phyloP scores from a whole-genome alignment of 306 rosid species.

The Cucumis hystrix region DNA sequence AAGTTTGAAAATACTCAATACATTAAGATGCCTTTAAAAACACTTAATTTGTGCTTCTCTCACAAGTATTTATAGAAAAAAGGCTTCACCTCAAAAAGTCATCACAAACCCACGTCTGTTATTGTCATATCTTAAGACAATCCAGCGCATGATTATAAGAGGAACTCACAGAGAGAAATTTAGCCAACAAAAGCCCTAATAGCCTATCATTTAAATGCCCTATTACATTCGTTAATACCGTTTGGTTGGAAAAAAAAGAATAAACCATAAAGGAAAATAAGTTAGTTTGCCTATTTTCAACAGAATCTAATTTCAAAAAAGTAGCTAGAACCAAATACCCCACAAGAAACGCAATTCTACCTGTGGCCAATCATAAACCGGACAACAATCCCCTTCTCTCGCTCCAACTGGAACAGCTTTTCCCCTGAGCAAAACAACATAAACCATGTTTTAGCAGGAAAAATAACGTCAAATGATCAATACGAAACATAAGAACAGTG shows the following conservation, averaged over 20 bases:
- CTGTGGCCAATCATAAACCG: slow-evolving; percentile 99
- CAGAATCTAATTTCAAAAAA: neutral
- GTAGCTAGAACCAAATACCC: neutral
- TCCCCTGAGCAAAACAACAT: slow-evolving; percentile 39
- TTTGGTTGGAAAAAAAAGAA: neutral
- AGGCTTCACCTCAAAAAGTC: neutral
- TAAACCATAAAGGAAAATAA: neutral
- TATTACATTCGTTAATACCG: neutral
- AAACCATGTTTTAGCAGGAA: slow-evolving; percentile 11
- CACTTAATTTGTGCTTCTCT: neutral
- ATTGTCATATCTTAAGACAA: neutral
- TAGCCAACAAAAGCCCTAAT: neutral
- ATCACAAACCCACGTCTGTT: neutral
- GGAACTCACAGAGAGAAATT: neutral
- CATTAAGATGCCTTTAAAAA: neutral
- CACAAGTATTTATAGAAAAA: neutral
- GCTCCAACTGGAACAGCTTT: slow-evolving; percentile 75
- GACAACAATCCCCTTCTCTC: slow-evolving; percentile 85
- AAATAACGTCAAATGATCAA: neutral
- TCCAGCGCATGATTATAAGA: neutral
- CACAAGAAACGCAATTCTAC: slow-evolving; percentile 18
- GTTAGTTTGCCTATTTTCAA: neutral
- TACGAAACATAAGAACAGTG: neutral
- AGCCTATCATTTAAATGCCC: neutral
- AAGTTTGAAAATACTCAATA: neutral